These are phyloP conservation scores for Pseudevernia furfuracea DNA, from an alignment of 495 filamentous ascomycete species.

Conservation along the genomic window DNA sequence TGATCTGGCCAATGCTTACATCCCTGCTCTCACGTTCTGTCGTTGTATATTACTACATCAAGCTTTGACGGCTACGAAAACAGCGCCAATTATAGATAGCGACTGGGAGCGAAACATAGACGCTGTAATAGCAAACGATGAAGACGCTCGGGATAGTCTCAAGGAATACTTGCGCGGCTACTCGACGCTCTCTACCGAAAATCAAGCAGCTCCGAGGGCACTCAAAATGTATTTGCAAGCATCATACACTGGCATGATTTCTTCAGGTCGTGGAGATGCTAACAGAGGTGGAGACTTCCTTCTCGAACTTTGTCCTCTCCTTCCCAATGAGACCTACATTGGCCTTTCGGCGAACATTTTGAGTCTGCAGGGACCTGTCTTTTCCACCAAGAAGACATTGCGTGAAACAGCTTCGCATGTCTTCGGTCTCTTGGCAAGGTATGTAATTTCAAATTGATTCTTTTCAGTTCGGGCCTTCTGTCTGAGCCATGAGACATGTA, in stretches of 20 bases:
- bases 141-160: slow-evolving; percentile 50
- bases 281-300: slow-evolving; percentile 54
- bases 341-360: slow-evolving; percentile 40
- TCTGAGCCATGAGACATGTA: background rate
- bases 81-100: slow-evolving; percentile 54
- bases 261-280: slow-evolving; percentile 39
- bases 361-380: slow-evolving; percentile 50
- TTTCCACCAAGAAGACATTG: slow-evolving; percentile 59
- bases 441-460: background rate
- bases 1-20: slow-evolving; percentile 47
- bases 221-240: slow-evolving; percentile 41
- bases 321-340: slow-evolving; percentile 45
- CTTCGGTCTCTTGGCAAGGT: slow-evolving; percentile 69
- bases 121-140: slow-evolving; percentile 56
- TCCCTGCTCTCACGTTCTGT: slow-evolving; percentile 60
- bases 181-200: slow-evolving; percentile 25
- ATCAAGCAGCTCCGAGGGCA: slow-evolving; percentile 6
- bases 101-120: slow-evolving; percentile 83
- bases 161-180: slow-evolving; percentile 41
- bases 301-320: slow-evolving; percentile 59
- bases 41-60: slow-evolving; percentile 66
- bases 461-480: background rate
- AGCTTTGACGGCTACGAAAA: slow-evolving; percentile 49
- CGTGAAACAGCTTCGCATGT: slow-evolving; percentile 57
- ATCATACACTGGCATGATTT: slow-evolving; percentile 53